Percentiles rank a stretch among this genome's conserved stretches.
Evolutionary conservation across 2,329 filamentous ascomycete species (phyloP).

Genomic region (Ceratocystis harringtonii): DNA sequence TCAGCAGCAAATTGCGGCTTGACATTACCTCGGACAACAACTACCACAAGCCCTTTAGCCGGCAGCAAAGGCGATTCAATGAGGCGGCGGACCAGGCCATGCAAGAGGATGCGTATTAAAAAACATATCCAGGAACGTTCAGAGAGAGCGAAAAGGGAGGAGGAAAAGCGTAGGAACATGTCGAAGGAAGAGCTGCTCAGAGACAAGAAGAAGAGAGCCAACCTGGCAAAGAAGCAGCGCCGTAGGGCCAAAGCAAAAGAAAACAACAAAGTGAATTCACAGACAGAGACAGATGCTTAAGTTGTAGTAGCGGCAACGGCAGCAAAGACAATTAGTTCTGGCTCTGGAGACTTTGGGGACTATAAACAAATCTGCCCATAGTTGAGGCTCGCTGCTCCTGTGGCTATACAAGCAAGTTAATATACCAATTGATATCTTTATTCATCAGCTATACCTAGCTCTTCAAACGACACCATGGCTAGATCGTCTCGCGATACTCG

Average conservation of each 20-base stretch:
- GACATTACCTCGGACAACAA: constrained; percentile 14
- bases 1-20: constrained; percentile 23
- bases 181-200: constrained; percentile 36
- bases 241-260: constrained; percentile 42
- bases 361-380: background rate
- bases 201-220: constrained; percentile 47
- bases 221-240: constrained; percentile 45
- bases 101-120: constrained; percentile 44
- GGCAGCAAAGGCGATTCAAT: background rate
- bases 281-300: constrained; percentile 41
- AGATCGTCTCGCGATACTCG: background rate
- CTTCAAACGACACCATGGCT: background rate
- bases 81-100: constrained; percentile 25
- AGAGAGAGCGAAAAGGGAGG: constrained; percentile 28
- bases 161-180: constrained; percentile 25
- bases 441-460: background rate
- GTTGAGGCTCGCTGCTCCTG: no score
- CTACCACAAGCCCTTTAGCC: background rate
- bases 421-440: background rate
- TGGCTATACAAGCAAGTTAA: background rate
- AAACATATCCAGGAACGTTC: constrained; percentile 32
- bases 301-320: constrained; percentile 25
- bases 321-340: constrained; percentile 15
- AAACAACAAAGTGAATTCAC: constrained; percentile 29
- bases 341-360: constrained; percentile 15